Base-by-base conservation (phyloP, 2,329 filamentous ascomycete genomes). In the Helminthosporium solani region DNA sequence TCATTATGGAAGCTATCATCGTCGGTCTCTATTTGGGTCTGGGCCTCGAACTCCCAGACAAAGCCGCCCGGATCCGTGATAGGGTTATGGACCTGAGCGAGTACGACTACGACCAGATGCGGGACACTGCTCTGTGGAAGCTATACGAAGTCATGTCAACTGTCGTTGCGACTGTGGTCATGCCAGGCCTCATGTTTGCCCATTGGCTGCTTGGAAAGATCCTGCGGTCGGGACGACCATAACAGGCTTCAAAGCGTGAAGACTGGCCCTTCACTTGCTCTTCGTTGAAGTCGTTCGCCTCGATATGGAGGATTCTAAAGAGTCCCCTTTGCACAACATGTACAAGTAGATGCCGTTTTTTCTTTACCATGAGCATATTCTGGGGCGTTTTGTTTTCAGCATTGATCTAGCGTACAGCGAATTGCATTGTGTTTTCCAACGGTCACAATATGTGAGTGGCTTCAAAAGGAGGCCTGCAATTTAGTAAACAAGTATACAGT, bases 1-100 rank as follows among this genome's bases (percentile, higher is more conserved):
- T 68, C 1, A 58, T 67, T 12, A 67, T 67, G 66, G 66, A 68
- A 46, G 67, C 61, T 36, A 49, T 67, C 19, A 63, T 68, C 31
- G 63, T 61, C 11, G 66, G 54, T 20, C 49, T 68, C 6, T 68
- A 68, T 33, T 46, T 68, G 3, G 59, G 55, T 9, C 38, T 68
- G 31, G 66, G 66, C 8, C 50, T 68, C 2, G 61, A 57, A 36
- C 33, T 68, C 8, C 63, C 64, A 0, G 58, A 60, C 36, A 68
- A 67, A 45, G 66, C 63, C 19, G 58, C 61, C 12, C 48, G 59
- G 31, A 21, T 67, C 7, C 53, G 56, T 43, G 53, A 63, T 23
- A 52, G 56, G 30, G 58, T 60, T 2, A 59, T 55, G 25, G 57
- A 57, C 6, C 42, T 63, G 7, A 63, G 58, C 33, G 56, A 61